Evolutionary conservation across 768 basidiomycete genomes (phyloP), one percentile per base, ranked within the genome.

Genomic region (Suillus discolor): DNA sequence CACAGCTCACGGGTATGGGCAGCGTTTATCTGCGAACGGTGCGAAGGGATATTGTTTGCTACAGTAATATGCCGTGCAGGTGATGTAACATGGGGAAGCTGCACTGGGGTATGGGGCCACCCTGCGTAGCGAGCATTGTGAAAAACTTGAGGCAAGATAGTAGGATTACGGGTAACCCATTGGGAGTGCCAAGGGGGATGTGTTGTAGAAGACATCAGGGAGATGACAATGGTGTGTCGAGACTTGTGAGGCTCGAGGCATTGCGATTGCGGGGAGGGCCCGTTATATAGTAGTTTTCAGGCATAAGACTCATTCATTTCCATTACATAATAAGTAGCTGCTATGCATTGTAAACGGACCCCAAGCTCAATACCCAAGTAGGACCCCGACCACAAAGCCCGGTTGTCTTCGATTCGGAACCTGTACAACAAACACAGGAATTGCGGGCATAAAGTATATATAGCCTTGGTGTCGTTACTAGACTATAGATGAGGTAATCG

Each of bases 101-200:
- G 51, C 18, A 15, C 25, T 39, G 18, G 25, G 34, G 61, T 18
- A 28, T 38, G 25, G 44, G 59, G 64, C 36, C 64, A 61, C 28
- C 64, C 64, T 28, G 12, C 13, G 16, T 65, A 61, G 3, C 59
- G 57, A 23, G 59, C 59, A 62, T 45, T 41, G 13, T 45, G 63
- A 11, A 49, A 18, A 8, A 45, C 57, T 8, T 23, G 38, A 39
- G 23, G 23, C 7, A 23, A n/a, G 36, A 8, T 9, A 3, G 23
- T 57, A 2, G 20, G 57, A 51, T n/a, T 31, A 53, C 3, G 3
- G 16, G 16, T 28, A 28, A 16, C 25, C 16, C 28, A 25, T 6
- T 51, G 49, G 15, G 2, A 53, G 4, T 53, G 28, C 25, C 51
- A 31, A 28, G 25, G 28, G 15, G 25, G 16, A 53, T 7, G 51